Evolutionary conservation across 2,329 filamentous ascomycete species (phyloP).

Genomic region (Fusarium sp.): DNA sequence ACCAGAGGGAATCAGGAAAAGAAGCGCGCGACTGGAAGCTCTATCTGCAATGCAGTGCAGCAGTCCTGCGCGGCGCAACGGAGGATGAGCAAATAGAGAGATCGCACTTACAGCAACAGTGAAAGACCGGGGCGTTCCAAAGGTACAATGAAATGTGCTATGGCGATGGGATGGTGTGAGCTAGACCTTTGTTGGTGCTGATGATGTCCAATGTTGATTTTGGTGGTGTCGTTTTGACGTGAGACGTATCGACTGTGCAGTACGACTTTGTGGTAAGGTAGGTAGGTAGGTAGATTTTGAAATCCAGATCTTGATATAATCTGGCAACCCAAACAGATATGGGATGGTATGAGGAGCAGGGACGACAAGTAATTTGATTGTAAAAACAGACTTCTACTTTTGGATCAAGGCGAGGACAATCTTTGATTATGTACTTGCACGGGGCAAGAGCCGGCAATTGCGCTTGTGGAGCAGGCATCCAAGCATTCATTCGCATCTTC

Average conservation of each 20-base stretch:
- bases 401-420: constrained; percentile 47
- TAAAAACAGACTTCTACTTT: constrained; percentile 48
- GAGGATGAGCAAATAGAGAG: constrained; percentile 29
- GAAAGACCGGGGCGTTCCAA: constrained; percentile 13
- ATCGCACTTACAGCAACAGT: constrained; percentile 34
- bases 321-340: constrained; percentile 28
- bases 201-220: constrained; percentile 25
- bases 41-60: constrained; percentile 15
- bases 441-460: constrained; percentile 43
- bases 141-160: constrained; percentile 10
- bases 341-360: constrained; percentile 28
- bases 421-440: constrained; percentile 50
- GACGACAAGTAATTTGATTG: constrained; percentile 25
- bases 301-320: constrained; percentile 34
- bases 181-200: constrained; percentile 36
- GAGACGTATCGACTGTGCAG: constrained; percentile 11
- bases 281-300: constrained; percentile 14
- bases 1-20: constrained; percentile 15
- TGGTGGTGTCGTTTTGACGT: constrained; percentile 28
- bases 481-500: constrained; percentile 33
- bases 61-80: constrained; percentile 25
- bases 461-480: constrained; percentile 33
- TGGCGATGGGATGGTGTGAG: constrained; percentile 34
- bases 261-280: not conserved
- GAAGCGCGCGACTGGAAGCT: constrained; percentile 31